Conservation (phyloP, 2,329 filamentous ascomycete species). For the Trichoderma breve region DNA sequence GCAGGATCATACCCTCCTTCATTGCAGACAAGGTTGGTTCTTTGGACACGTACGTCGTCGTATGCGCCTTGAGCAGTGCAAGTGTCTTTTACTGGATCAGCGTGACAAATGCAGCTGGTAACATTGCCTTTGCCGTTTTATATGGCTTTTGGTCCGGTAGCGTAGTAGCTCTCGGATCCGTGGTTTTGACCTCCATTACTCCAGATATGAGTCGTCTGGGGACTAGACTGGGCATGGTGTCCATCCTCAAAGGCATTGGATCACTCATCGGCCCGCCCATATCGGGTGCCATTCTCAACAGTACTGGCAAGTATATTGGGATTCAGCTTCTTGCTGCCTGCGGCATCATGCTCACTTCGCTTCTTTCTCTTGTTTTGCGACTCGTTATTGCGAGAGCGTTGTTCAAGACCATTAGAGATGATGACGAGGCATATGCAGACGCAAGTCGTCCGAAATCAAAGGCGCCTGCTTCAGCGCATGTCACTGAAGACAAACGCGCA, state of each 20-base stretch:
- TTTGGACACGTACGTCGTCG: constrained; percentile 40
- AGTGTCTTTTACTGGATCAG: constrained; percentile 42
- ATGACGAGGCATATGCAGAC: constrained; percentile 5
- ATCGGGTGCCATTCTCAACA: constrained; percentile 37
- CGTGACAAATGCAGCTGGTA: constrained; percentile 35
- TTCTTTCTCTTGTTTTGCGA: constrained; percentile 23
- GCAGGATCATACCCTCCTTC: constrained; percentile 47
- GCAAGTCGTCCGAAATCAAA: not conserved
- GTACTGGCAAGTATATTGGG: constrained; percentile 25
- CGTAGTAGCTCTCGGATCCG: constrained; percentile 43
- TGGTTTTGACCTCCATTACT: constrained; percentile 42
- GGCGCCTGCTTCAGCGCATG: not conserved
- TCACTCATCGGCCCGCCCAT: constrained; percentile 40
- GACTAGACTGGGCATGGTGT: constrained; percentile 45
- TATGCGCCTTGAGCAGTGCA: constrained; percentile 35
- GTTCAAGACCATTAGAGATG: constrained; percentile 15
- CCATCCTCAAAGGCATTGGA: constrained; percentile 36
- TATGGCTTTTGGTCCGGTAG: constrained; percentile 49
- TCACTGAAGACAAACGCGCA: not conserved
- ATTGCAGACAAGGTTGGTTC: constrained; percentile 43
- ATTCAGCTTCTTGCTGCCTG: constrained; percentile 28
- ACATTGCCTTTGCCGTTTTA: constrained; percentile 42
- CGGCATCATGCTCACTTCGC: constrained; percentile 26
- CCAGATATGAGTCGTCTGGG: constrained; percentile 40
- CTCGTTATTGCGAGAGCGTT: constrained; percentile 22